Evolutionary conservation across 2,329 filamentous ascomycete species (phyloP), one percentile per base, ranked within the genome.

Genomic region (Aspergillus arachidicola): DNA sequence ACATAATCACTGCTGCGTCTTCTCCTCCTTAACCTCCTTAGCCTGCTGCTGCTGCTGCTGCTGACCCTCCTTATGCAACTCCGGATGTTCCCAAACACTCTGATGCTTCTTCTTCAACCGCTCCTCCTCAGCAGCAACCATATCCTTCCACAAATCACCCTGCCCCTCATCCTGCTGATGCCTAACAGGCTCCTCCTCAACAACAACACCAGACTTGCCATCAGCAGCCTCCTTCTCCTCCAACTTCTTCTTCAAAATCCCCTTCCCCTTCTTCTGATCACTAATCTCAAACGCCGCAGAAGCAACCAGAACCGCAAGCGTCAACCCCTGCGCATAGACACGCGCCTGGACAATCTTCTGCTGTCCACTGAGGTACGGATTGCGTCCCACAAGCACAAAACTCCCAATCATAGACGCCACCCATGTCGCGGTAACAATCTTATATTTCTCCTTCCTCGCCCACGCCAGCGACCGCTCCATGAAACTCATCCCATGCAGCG

Each of bases 261-360:
- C 77, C 73, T 86, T 86, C 56, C 92, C 92, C 74, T 86, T 86
- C 75, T 88, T 89, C 69, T 90, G 91, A 79, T 99, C 95, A 59
- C 82, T 83, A 48, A 89, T 85, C 87, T 97, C 94, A 71, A 97
- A 91, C 12, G 88, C 91, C 54, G 94, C 93, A 36, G 89, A 91
- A 61, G 92, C 88, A 74, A 96, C 86, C 61, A 97, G 83, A 58
- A 97, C 92, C 67, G 90, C 91, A 54, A 97, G 83, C 6, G 94
- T 96, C 71, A 96, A 82, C 6, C 91, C 93, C 82, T 97, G 94
- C 4, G 94, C 94, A 80, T 97, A 97, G 68, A 97, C 91, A 86
- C 94, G 90, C 28, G 93, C 94, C 84, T 97, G 94, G 19, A 97
- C 94, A 26, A 97, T 82, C 85, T 97, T 97, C 84, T 97, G 94